Base-by-base conservation (phyloP, 305 asterid genomes). In the Nicotiana rustica region DNA sequence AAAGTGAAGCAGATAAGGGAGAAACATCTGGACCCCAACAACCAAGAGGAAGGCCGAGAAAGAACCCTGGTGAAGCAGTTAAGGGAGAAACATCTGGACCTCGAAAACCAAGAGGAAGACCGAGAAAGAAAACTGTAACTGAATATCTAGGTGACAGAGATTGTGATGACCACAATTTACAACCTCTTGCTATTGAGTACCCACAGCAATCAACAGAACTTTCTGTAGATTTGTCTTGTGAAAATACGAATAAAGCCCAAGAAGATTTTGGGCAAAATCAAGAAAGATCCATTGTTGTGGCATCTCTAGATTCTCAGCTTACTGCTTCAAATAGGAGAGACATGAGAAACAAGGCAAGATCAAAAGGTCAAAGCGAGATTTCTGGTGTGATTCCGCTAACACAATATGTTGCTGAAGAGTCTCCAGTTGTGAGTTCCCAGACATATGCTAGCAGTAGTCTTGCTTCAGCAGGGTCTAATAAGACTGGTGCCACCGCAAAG, bases 121-220 rank as follows among this genome's bases (percentile, higher is more conserved):
- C 84, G 62, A 86, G 89, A 78, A 82, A 59, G 69, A 68, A 81
- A 41, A 38, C 79, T 56, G 31, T 21, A 21, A 78, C 61, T 81
- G 83, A 47, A 69, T 77, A 29, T 62, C 66, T 55, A 47, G 47
- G 62, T 49, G 81, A 82, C 77, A 77, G 70, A 52, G 77, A 76
- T 52, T 38, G 69, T 44, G 80, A 77, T 19, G 80, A 67, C 65
- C 13, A 56, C 29, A 60, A 18, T 77, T 55, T 69, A 15, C 90
- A 79, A 85, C 85, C 91, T 86, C 88, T 92, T 83, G 90, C 91
- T 83, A 33, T 83, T 60, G 91, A 88, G 73, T 84, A 78, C 86
- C 85, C 85, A 31, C 83, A 52, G 85, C 88, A 86, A 67, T 71
- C 90, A 21, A 77, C 89, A n/a, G 65, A 77, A 73, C 66, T 78